phyloP scores from a whole-genome alignment of 345 rosid species.

The Bruguiera gymnorhiza region DNA sequence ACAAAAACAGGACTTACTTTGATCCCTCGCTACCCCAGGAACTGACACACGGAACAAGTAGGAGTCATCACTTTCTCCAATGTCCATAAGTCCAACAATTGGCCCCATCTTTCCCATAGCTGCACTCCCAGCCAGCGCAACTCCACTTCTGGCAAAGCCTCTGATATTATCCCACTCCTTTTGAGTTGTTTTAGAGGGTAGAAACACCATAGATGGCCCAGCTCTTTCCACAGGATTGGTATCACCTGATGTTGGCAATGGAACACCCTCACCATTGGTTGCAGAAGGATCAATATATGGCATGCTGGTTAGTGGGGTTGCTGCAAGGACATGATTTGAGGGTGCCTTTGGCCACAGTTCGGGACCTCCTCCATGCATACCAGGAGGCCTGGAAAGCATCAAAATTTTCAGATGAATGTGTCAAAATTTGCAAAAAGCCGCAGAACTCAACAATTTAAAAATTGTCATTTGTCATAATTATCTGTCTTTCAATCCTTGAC shows the following conservation, averaged over 20 bases:
- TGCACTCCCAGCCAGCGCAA: constrained; percentile 66
- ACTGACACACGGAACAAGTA: constrained; percentile 61
- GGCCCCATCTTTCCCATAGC: constrained; percentile 64
- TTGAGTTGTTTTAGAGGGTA: constrained; percentile 45
- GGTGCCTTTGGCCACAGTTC: constrained; percentile 11
- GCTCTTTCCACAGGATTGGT: constrained; percentile 26
- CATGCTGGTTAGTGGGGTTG: constrained; percentile 59
- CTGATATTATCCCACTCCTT: constrained; percentile 40
- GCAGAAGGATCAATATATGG: constrained; percentile 58
- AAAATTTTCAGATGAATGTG: constrained; percentile 10
- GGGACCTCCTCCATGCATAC: constrained; percentile 22
- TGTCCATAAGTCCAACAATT: constrained; percentile 47
- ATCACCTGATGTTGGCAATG: constrained; percentile 20
- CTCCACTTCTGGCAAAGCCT: constrained; percentile 36
- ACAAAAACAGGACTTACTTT: constrained; percentile 44
- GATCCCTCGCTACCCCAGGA: constrained; percentile 68
- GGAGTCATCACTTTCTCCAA: constrained; percentile 58
- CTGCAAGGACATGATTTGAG: constrained; percentile 33
- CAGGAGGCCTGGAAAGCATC: constrained; percentile 29
- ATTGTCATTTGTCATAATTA: background rate
- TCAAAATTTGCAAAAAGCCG: background rate
- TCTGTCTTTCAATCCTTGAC: too few species aligned
- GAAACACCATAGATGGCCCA: constrained; percentile 46
- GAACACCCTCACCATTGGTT: constrained; percentile 17
- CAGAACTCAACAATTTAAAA: background rate